Base-by-base conservation (phyloP, 1,284 basidiomycete species). In the Malassezia japonica region DNA sequence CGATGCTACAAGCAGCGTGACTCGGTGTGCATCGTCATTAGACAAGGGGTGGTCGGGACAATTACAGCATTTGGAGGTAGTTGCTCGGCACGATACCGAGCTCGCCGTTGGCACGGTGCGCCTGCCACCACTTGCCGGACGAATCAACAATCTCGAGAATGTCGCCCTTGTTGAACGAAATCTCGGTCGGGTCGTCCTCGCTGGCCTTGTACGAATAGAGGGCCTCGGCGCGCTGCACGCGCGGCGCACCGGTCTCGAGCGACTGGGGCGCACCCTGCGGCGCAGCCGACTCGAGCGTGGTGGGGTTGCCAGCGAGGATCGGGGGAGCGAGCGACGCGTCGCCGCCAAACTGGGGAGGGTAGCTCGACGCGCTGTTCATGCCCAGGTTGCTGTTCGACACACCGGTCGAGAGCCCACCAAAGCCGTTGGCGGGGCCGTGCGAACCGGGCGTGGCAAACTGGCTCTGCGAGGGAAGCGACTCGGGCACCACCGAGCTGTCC, bases 101-200 rank as follows among this genome's bases (percentile, higher is more conserved):
- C 54, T 81, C 77, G 43, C 90, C 92, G 67, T 87, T 84, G 13
- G 80, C 72, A 74, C 87, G 95, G 67, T 79, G 83, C 38, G 89
- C 89, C 74, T 92, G 88, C 87, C 87, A 96, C 74, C 74, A 72
- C 58, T 74, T 75, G 57, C 75, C 75, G 62, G 83, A 81, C 74
- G 87, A 91, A 76, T 98, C 94, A 46, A 92, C 75, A 57, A 98
- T 87, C 53, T 96, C 90, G 59, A 98, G 80, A 35, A 90, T 79
- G 71, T 98, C 92, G 46, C 89, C 89, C 74, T 96, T 96, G 50
- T 78, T 73, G 74, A 98, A 96, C 38, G 86, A 87, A 43, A 98
- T 86, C 76, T 98, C 94, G 68, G 88, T 94, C 8, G 91, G 87
- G 75, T 98, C 92, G 59, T 96, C 90, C 16, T 86, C 79, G 8